Evolutionary conservation across 1,284 basidiomycete genomes (phyloP).

Genomic region (Psilocybe mexicana): DNA sequence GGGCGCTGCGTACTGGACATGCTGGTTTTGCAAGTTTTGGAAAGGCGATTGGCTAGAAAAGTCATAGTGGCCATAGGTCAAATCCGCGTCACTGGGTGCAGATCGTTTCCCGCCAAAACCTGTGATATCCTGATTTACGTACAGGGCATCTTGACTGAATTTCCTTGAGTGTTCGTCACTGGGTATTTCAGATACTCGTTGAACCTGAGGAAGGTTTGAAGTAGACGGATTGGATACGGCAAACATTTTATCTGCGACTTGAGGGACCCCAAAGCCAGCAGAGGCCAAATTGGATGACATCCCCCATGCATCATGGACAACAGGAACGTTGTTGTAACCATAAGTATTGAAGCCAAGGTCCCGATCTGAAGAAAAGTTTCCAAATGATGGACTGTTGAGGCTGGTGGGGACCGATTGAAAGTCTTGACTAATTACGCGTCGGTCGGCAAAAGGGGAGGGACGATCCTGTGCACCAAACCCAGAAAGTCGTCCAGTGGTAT

Average conservation of each 20-base stretch:
- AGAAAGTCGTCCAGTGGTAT: conserved; percentile 25
- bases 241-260: conserved; percentile 9
- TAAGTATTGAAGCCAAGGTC: conserved; percentile 44
- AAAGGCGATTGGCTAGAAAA: conserved; percentile 9
- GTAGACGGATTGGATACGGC: not conserved
- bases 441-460: conserved; percentile 32
- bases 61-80: conserved; percentile 14
- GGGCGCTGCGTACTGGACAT: conserved; percentile 7
- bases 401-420: conserved; percentile 30
- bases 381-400: conserved; percentile 32
- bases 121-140: conserved; percentile 9
- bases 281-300: conserved; percentile 13
- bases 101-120: conserved; percentile 6
- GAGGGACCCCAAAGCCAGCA: conserved; percentile 9
- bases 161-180: conserved; percentile 10
- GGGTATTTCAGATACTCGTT: conserved; percentile 10
- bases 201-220: not conserved
- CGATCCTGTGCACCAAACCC: conserved; percentile 29
- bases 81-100: conserved; percentile 1
- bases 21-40: conserved; percentile 30
- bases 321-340: conserved; percentile 38
- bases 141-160: conserved; percentile 9
- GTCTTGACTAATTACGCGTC: conserved; percentile 29
- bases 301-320: conserved; percentile 41
- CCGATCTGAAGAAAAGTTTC: conserved; percentile 35